Evolutionary conservation across 2,329 filamentous ascomycete species (phyloP).

Genomic region (Penicillium palitans): DNA sequence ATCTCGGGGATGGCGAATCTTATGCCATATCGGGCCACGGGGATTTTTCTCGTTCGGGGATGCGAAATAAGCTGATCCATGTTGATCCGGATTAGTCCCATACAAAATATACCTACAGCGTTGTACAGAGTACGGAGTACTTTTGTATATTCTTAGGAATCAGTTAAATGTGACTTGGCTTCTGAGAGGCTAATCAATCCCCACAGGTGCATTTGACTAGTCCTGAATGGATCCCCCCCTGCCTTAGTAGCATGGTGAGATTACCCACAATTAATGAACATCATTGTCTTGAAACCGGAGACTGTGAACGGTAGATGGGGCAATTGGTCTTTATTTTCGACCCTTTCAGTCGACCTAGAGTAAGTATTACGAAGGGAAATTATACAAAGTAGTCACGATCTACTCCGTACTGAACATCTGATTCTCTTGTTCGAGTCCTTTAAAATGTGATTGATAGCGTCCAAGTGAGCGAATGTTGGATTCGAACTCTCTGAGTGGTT

Average conservation of each 20-base stretch:
- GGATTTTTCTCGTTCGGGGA: neutral
- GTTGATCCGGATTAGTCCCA: neutral
- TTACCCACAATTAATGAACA: neutral
- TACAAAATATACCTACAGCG: too few relatives aligned
- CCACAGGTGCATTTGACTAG: constrained; percentile 6
- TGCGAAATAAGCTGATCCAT: neutral
- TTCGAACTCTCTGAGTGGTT: constrained; percentile 5
- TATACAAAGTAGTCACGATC: constrained; percentile 6
- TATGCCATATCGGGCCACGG: neutral
- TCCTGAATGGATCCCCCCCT: constrained; percentile 17
- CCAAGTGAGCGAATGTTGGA: constrained; percentile 3
- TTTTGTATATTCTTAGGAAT: neutral
- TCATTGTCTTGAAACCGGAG: constrained; percentile 18
- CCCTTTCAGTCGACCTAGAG: neutral
- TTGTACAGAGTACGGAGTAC: too few relatives aligned
- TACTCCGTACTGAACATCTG: constrained; percentile 7
- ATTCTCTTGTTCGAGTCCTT: constrained; percentile 1
- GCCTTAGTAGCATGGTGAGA: constrained; percentile 16
- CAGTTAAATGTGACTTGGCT: neutral
- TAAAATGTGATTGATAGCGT: neutral
- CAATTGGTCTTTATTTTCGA: constrained; percentile 2
- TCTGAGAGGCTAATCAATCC: neutral
- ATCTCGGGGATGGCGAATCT: neutral
- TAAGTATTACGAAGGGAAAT: neutral
- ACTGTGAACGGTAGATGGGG: constrained; percentile 5